Percentiles rank a stretch among this genome's conserved stretches.
These are phyloP conservation scores for Debaryomyces udenii DNA, from an alignment of 1,139 yeast genomes.

Conservation along the genomic window DNA sequence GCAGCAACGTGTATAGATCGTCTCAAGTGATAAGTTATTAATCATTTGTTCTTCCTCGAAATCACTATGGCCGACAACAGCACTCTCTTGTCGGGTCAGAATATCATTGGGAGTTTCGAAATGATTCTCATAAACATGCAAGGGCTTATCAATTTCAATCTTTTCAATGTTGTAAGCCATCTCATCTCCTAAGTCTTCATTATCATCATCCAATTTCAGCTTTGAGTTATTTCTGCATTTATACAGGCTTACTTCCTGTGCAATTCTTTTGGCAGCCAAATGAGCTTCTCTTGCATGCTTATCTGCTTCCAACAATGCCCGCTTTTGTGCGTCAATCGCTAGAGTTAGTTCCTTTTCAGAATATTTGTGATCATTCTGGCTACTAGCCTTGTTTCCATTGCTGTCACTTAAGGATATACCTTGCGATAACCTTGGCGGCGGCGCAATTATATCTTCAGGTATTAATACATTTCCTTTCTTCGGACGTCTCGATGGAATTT, in stretches of 20 bases:
- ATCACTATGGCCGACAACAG: slow-evolving; percentile 10
- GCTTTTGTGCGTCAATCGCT: slow-evolving; percentile 60
- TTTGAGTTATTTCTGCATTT: slow-evolving; percentile 22
- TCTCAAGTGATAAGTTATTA: slow-evolving; percentile 58
- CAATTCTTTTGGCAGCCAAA: slow-evolving; percentile 66
- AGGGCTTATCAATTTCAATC: slow-evolving; percentile 55
- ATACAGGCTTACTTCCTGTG: slow-evolving; percentile 58
- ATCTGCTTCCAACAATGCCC: slow-evolving; percentile 61
- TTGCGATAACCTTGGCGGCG: slow-evolving; percentile 63
- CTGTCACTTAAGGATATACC: slow-evolving; percentile 57
- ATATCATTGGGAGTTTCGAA: slow-evolving; percentile 27
- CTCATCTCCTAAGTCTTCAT: slow-evolving; percentile 27
- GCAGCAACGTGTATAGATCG: slow-evolving; percentile 86
- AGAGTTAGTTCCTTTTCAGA: slow-evolving; percentile 53
- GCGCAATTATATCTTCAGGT: slow-evolving; percentile 68
- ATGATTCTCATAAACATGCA: slow-evolving; percentile 69
- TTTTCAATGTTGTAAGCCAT: slow-evolving; percentile 22
- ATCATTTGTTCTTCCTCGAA: slow-evolving; percentile 20
- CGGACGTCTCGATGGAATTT: slow-evolving; percentile 87
- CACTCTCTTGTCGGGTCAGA: neutral
- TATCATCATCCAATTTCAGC: slow-evolving; percentile 24
- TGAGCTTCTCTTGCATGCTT: slow-evolving; percentile 80
- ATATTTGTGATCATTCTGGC: slow-evolving; percentile 35
- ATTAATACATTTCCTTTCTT: slow-evolving; percentile 76
- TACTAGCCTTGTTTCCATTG: slow-evolving; percentile 15